Evolutionary conservation across 2,329 filamentous ascomycete species (phyloP).

Genomic region (Alternaria ethzedia): DNA sequence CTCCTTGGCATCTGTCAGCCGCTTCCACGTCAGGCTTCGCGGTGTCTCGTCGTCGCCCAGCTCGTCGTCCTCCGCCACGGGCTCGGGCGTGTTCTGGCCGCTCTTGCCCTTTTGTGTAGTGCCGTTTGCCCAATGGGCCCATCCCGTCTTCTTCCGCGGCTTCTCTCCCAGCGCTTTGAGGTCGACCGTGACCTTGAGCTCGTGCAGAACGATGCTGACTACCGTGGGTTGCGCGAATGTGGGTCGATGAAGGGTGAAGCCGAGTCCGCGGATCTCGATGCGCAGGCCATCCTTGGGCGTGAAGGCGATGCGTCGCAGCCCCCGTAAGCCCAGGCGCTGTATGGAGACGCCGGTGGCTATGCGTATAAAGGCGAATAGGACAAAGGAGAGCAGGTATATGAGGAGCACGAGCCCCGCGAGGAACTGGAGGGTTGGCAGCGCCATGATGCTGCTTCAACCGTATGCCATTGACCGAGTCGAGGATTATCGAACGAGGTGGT

Average conservation of each 20-base stretch:
- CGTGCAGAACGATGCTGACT: conserved; percentile 87
- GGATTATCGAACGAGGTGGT: conserved; percentile 23
- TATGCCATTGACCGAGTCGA: conserved; percentile 28
- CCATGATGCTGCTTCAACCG: conserved; percentile 48
- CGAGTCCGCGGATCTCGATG: conserved; percentile 87
- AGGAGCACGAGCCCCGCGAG: conserved; percentile 84
- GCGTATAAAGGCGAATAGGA: conserved; percentile 89
- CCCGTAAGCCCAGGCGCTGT: conserved; percentile 91
- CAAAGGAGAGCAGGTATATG: conserved; percentile 88
- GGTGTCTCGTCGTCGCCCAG: conserved; percentile 44
- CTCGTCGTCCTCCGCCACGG: conserved; percentile 26
- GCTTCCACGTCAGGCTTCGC: conserved; percentile 79
- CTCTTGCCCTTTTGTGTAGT: conserved; percentile 27
- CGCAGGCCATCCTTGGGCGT: conserved; percentile 86
- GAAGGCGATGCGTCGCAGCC: conserved; percentile 87
- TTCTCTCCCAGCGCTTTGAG: conserved; percentile 65
- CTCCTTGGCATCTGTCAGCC: conserved; percentile 80
- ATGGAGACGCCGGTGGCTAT: conserved; percentile 95
- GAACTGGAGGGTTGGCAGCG: conserved; percentile 66
- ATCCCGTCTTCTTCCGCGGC: conserved; percentile 37
- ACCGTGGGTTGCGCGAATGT: conserved; percentile 98
- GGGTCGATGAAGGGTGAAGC: conserved; percentile 86
- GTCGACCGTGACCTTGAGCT: conserved; percentile 84
- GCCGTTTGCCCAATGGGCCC: conserved; percentile 43
- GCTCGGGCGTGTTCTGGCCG: conserved; percentile 27